Base-by-base conservation (phyloP, 2,329 filamentous ascomycete species). In the Blastomyces silverae region DNA sequence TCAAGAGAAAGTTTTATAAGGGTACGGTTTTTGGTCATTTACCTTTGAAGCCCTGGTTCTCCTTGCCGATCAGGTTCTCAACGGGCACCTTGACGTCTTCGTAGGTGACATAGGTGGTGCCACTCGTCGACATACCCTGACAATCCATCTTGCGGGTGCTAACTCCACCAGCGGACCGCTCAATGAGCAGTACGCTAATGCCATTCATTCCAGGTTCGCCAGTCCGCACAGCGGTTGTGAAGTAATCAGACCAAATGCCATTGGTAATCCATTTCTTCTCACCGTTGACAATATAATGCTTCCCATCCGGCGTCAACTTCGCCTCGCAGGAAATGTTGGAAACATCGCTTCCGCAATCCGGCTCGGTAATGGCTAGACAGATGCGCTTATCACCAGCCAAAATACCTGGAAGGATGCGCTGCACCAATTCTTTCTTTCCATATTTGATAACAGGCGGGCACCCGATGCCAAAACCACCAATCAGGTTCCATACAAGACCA, bases 261-360 rank as follows among this genome's bases (percentile, higher is more conserved):
- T 99, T 99, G 73, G 93, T 97, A 78, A 97, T 97, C 93, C 94
- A 97, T 82, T 99, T 99, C 89, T 99, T 97, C 86, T 97, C 93
- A 64, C 94, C 94, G 74, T 97, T 99, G 79, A 99, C 94, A 71
- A 97, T 97, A 80, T 95, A 99, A 81, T 97, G 91, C 83, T 97
- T 97, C 74, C 94, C 94, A 73, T 99, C 94, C 71, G 94, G 90
- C 68, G 85, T 90, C 65, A 97, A 84, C 83, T 96, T 96, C 34
- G 94, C 94, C 82, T 97, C 92, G 78, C 93, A 97, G 17, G 88
- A 94, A 70, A 99, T 77, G 79, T 96, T 97, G 66, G 94, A 94
- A 11, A 99, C 94, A 75, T 99, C 94, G 69, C 87, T 91, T 56
- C 94, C 94, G 15, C 92, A 94, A 79, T 97, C 93, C 66, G 89